Percentiles rank a stretch among this genome's conserved stretches.
Evolutionary conservation across 805 yeast genomes (phyloP).

Genomic region (Suhomyces tanzawaensis): DNA sequence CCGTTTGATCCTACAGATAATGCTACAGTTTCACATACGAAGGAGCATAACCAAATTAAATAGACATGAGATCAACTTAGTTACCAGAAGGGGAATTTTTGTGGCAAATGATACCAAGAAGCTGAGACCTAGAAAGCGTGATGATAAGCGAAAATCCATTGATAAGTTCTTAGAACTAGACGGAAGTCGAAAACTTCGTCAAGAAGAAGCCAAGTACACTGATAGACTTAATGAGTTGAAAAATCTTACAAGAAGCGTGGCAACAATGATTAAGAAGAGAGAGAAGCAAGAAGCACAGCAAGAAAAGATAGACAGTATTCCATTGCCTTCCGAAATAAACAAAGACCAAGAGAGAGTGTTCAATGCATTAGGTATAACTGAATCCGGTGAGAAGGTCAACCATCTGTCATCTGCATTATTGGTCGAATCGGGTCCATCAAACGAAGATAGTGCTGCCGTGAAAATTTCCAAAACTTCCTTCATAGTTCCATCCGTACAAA

Average conservation of each 20-base stretch:
- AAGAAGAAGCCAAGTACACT: slow-evolving; percentile 23
- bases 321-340: slow-evolving; percentile 17
- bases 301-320: slow-evolving; percentile 12
- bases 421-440: neutral
- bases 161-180: slow-evolving; percentile 17
- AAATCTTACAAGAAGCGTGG: slow-evolving; percentile 28
- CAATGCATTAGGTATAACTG: slow-evolving; percentile 5
- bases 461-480: slow-evolving; percentile 9
- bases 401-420: neutral
- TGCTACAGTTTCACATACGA: too few species aligned
- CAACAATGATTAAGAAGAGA: slow-evolving; percentile 17
- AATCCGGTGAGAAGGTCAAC: neutral
- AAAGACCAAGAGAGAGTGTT: slow-evolving; percentile 14
- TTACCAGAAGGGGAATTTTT: slow-evolving; percentile 1
- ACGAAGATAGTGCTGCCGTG: slow-evolving; percentile 2
- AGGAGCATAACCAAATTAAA: too few species aligned
- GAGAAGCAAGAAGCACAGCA: slow-evolving; percentile 14
- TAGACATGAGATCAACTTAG: too few species aligned
- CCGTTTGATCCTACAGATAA: too few species aligned
- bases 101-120: slow-evolving; percentile 3
- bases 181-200: slow-evolving; percentile 15
- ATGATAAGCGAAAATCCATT: slow-evolving; percentile 3
- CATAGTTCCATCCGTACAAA: slow-evolving; percentile 16
- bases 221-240: slow-evolving; percentile 27
- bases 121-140: neutral